phyloP scores from a whole-genome alignment of 441 rosid genomes.

The Populus tomentosa region DNA sequence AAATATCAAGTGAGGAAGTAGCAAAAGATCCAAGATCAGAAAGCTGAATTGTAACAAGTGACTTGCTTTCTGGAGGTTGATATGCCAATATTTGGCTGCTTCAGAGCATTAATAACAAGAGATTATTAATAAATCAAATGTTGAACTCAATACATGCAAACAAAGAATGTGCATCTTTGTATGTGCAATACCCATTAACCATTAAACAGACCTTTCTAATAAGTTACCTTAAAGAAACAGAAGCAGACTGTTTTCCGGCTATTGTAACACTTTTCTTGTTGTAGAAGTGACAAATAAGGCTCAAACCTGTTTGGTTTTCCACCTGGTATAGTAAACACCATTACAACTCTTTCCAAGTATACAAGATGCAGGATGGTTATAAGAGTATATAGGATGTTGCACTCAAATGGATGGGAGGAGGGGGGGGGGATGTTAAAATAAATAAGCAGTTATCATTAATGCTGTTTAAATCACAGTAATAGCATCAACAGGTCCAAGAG shows the following conservation, averaged over 20 bases:
- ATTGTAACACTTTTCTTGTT: slow-evolving; percentile 57
- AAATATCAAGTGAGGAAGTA: slow-evolving; percentile 57
- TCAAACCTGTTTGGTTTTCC: slow-evolving; percentile 74
- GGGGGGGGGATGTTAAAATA: no score
- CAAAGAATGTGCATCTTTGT: neutral
- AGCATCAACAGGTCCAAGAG: neutral
- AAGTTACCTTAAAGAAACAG: slow-evolving; percentile 65
- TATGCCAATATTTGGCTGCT: slow-evolving; percentile 50
- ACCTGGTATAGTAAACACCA: slow-evolving; percentile 47
- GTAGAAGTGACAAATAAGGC: slow-evolving; percentile 58
- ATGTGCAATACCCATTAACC: neutral
- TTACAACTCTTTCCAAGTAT: slow-evolving; percentile 11
- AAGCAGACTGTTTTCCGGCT: slow-evolving; percentile 64
- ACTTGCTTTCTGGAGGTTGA: slow-evolving; percentile 42
- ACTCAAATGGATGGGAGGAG: neutral
- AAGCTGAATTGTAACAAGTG: slow-evolving; percentile 68
- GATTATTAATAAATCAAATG: slow-evolving; percentile 22
- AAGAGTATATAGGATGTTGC: slow-evolving; percentile 1
- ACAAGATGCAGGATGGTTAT: slow-evolving; percentile 4
- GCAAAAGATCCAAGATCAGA: slow-evolving; percentile 52
- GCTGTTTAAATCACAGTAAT: neutral
- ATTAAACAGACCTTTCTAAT: slow-evolving; percentile 6
- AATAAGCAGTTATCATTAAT: neutral
- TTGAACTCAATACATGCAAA: slow-evolving; percentile 2
- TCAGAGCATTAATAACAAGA: slow-evolving; percentile 27